Conservation (phyloP, 345 rosid genomes). For the Syzygium grande region DNA sequence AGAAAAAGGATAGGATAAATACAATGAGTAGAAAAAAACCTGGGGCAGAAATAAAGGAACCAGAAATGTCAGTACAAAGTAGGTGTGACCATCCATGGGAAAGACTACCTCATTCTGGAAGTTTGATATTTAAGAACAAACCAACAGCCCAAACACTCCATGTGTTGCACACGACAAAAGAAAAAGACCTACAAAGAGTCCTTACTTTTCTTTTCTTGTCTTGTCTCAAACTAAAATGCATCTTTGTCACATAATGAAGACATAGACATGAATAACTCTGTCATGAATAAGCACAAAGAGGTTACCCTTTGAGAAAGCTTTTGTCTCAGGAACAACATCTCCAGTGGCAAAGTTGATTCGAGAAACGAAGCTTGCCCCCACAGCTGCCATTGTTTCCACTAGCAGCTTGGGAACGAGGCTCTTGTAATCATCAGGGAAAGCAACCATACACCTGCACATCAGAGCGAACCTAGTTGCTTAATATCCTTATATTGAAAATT, state of each 20-base stretch:
- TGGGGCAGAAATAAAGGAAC: not conserved
- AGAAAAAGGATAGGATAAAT: not conserved
- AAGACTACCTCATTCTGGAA: not conserved
- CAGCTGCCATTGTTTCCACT: conserved; percentile 70
- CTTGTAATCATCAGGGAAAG: conserved; percentile 89
- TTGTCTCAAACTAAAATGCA: not conserved
- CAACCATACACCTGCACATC: conserved; percentile 73
- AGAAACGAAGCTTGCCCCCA: conserved; percentile 70
- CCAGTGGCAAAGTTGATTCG: conserved; percentile 82
- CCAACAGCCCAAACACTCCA: not conserved
- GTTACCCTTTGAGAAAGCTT: conserved; percentile 83
- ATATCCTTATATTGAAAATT: not conserved
- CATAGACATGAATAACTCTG: not conserved
- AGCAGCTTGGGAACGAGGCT: conserved; percentile 76
- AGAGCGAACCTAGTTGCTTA: not conserved
- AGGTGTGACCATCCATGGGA: not conserved
- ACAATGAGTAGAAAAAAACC: not conserved
- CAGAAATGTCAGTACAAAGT: not conserved
- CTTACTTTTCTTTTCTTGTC: not conserved
- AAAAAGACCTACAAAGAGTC: not conserved
- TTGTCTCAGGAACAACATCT: conserved; percentile 92
- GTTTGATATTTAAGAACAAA: not conserved
- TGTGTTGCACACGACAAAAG: not conserved
- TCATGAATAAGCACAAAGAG: not conserved
- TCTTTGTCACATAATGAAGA: not conserved